These are phyloP conservation scores for Suillus tomentosus DNA, from an alignment of 768 basidiomycete species.

Conservation along the genomic window DNA sequence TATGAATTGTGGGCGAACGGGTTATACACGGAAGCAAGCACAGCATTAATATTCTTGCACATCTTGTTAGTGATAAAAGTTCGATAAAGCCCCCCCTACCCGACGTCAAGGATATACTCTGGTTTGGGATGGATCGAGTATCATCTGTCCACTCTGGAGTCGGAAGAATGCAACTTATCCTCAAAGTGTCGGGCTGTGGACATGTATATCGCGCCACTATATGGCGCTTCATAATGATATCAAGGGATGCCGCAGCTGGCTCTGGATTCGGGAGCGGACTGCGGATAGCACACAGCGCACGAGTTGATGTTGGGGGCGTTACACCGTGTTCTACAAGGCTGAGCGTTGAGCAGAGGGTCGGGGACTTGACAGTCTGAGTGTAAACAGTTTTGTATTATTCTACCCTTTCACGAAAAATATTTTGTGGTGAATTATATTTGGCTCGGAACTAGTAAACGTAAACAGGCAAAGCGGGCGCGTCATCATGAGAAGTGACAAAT, in stretches of 20 bases:
- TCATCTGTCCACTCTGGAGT: not conserved
- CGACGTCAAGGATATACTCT: too few species aligned
- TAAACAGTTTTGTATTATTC: too few species aligned
- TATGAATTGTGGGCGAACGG: too few species aligned
- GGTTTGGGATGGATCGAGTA: not conserved
- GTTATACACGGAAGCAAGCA: too few species aligned
- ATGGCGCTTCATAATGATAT: not conserved
- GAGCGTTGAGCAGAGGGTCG: too few species aligned
- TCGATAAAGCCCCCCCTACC: too few species aligned
- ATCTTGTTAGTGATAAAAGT: too few species aligned
- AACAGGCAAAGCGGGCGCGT: not conserved
- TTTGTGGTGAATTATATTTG: not conserved
- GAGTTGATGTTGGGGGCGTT: not conserved
- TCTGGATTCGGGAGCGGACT: not conserved
- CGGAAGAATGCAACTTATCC: not conserved
- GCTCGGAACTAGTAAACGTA: not conserved
- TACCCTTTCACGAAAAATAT: too few species aligned
- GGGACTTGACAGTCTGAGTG: too few species aligned
- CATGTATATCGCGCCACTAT: not conserved
- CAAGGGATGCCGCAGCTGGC: not conserved
- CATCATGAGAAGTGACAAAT: constrained; percentile 7
- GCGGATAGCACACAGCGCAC: not conserved
- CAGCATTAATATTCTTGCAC: too few species aligned
- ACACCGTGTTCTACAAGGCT: too few species aligned
- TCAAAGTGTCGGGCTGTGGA: not conserved